Conservation (phyloP, 768 basidiomycete species). For the Saitozyma sp. region DNA sequence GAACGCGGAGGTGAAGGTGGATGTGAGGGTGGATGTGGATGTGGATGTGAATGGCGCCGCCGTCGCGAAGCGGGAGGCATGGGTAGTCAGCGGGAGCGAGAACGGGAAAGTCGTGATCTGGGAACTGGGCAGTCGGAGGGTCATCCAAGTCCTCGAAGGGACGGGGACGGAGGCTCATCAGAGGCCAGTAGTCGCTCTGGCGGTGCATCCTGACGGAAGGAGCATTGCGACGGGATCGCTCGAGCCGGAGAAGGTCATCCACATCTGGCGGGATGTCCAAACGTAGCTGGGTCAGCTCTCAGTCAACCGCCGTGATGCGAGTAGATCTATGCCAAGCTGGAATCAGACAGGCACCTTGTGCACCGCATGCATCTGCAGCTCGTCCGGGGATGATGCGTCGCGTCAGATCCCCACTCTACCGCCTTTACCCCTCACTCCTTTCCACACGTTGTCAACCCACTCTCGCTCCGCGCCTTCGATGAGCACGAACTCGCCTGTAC, state of each 20-base stretch:
- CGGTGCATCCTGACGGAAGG: constrained; percentile 67
- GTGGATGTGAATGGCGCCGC: constrained; percentile 3
- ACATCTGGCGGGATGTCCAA: constrained; percentile 62
- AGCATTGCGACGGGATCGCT: constrained; percentile 86
- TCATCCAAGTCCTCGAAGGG: constrained; percentile 60
- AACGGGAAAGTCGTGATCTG: constrained; percentile 84
- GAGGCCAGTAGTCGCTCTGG: constrained; percentile 79
- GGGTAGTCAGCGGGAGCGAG: constrained; percentile 85
- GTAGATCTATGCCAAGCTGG: not conserved
- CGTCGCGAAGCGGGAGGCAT: constrained; percentile 47
- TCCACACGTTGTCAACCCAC: constrained; percentile 42
- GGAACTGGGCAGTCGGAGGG: constrained; percentile 78
- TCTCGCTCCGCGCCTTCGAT: constrained; percentile 43
- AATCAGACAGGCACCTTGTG: not conserved
- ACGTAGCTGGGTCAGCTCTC: too few species aligned
- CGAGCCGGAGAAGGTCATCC: constrained; percentile 83
- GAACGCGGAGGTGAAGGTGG: not conserved
- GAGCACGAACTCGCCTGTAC: constrained; percentile 34
- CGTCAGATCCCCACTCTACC: constrained; percentile 21
- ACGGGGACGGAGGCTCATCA: constrained; percentile 51
- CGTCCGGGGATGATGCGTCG: not conserved
- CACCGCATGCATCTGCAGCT: not conserved
- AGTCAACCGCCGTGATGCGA: too few species aligned
- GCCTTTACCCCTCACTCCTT: constrained; percentile 34
- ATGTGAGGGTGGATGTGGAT: constrained; percentile 52